Percentiles rank a stretch among this genome's conserved stretches.
Conservation (phyloP, 1,284 basidiomycete genomes). For the Flammula alnicola region DNA sequence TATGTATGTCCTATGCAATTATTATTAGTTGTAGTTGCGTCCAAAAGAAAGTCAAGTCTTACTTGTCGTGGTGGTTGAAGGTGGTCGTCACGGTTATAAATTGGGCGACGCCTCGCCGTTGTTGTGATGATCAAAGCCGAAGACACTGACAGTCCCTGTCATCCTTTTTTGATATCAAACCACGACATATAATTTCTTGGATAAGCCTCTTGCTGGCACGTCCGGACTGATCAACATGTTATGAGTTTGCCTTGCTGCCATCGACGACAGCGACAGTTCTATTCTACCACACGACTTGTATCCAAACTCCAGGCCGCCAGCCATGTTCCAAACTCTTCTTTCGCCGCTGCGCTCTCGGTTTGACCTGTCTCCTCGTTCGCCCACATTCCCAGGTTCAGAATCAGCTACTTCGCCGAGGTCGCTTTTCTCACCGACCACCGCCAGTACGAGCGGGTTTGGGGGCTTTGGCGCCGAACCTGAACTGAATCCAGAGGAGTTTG, state of each 20-base stretch:
- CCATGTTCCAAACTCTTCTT: conserved; percentile 55
- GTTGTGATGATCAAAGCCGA: too few relatives aligned
- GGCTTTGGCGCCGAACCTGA: conserved; percentile 42
- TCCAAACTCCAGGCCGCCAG: too few relatives aligned
- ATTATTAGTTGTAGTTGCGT: too few relatives aligned
- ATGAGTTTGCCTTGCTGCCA: conserved; percentile 7
- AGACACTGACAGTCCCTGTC: too few relatives aligned
- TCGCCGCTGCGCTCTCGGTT: conserved; percentile 55
- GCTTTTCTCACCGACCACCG: conserved; percentile 5
- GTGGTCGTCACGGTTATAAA: too few relatives aligned
- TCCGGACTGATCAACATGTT: conserved; percentile 8
- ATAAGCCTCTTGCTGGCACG: too few relatives aligned
- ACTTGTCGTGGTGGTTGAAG: too few relatives aligned
- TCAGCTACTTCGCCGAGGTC: conserved; percentile 15
- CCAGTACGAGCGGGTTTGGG: conserved; percentile 15
- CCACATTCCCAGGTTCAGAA: conserved; percentile 20
- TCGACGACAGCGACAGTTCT: conserved; percentile 1
- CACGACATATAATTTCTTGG: too few relatives aligned
- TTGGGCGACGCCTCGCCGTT: too few relatives aligned
- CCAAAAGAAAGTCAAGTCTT: too few relatives aligned
- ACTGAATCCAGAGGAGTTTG: conserved; percentile 68
- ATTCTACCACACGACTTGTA: neutral
- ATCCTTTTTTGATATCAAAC: too few relatives aligned
- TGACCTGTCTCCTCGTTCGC: conserved; percentile 40
- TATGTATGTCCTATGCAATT: too few relatives aligned